Base-by-base conservation (phyloP, 2,329 filamentous ascomycete species). In the Cladosporium oxysporum region DNA sequence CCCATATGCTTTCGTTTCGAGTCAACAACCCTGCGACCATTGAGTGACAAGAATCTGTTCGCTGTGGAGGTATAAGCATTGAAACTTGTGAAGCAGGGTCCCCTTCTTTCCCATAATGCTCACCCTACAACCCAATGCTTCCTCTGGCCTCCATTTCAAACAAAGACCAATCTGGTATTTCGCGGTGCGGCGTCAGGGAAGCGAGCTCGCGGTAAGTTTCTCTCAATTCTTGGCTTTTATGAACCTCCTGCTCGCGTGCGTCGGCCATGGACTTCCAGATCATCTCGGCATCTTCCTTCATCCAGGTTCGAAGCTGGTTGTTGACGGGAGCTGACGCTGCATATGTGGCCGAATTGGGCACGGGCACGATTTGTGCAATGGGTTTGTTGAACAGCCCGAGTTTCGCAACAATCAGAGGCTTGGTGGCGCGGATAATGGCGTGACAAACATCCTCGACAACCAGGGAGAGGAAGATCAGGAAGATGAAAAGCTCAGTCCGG, bases 231-330 rank as follows among this genome's bases (percentile, higher is more conserved):
- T 41, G 31, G 21, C 31, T 33, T 28, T 12, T 23, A 10, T 23
- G n/a, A 21, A 7, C n/a, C 37, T 59, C 57, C 10, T 11, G 3
- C 33, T 53, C 47, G 14, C 47, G 29, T 12, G n/a, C 29, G 29
- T 52, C 28, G 18, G 21, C n/a, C 21, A 26, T 63, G 26, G 23
- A n/a, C 28, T 57, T 63, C 50, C 61, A 63, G 23, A 33, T n/a
- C 14, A 26, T 28, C 5, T 63, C 50, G 26, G 18, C 61, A 7
- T 63, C 61, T 6, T 63, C 50, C 2, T 49, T 28, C 0, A 63
- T 63, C 50, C 50, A 63, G 16, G 14, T 1, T 18, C 7, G 49
- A 5, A 63, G 61, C 50, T 41, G 31, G 8, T 33, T 18, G 50
- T 57, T 63, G 61, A 41, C 37, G 5, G 49, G 21, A 37, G 57